A percentile compares a stretch with the other conserved stretches of the same genome.
Evolutionary conservation across 768 basidiomycete species (phyloP).

Genomic region (Auricularia sp.): DNA sequence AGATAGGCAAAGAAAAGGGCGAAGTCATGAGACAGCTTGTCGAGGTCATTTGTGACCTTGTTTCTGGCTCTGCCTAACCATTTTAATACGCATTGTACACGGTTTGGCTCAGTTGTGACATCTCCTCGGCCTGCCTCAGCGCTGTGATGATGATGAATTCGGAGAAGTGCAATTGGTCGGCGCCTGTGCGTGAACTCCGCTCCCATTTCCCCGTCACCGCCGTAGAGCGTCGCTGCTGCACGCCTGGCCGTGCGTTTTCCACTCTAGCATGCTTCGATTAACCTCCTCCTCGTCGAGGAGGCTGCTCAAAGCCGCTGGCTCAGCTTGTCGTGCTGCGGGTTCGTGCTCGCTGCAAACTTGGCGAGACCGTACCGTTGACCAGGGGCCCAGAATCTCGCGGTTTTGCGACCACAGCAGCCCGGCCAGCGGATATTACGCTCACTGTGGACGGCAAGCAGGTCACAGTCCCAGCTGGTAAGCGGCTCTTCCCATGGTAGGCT

Average conservation of each 20-base stretch:
- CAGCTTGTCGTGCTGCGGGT: not conserved
- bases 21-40: constrained; percentile 65
- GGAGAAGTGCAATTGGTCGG: not conserved
- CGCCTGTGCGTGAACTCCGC: not conserved
- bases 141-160: not conserved
- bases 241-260: not conserved
- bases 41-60: constrained; percentile 31
- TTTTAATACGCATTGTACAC: too few relatives aligned
- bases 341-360: not conserved
- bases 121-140: too few relatives aligned
- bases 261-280: not conserved
- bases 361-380: not conserved
- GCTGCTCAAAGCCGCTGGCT: not conserved
- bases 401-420: constrained; percentile 54
- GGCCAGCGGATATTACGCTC: constrained; percentile 74
- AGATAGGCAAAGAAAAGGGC: constrained; percentile 53
- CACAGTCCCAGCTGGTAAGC: constrained; percentile 87
- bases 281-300: not conserved
- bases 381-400: constrained; percentile 24
- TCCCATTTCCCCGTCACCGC: not conserved
- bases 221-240: not conserved
- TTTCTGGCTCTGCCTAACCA: too few relatives aligned
- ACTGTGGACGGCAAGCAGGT: constrained; percentile 97
- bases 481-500: not conserved
- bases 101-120: too few relatives aligned